phyloP scores from a whole-genome alignment of 345 rosid species.

The Xanthoceras sorbifolium region DNA sequence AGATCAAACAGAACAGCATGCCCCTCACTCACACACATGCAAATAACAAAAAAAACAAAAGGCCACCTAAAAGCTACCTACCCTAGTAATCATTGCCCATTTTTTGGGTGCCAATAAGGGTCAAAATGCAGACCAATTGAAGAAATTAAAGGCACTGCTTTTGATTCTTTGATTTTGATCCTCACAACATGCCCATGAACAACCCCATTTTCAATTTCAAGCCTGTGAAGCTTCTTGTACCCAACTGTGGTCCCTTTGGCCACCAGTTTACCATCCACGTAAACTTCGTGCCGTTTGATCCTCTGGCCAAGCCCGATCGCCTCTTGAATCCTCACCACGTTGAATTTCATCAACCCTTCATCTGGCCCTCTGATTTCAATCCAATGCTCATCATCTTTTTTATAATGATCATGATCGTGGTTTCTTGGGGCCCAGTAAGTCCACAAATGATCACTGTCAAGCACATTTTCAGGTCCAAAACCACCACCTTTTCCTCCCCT shows the following conservation, averaged over 20 bases:
- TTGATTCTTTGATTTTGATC: conserved; percentile 45
- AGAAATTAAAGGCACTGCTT: conserved; percentile 58
- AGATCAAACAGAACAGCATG: neutral
- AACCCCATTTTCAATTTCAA: conserved; percentile 34
- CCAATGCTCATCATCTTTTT: conserved; percentile 37
- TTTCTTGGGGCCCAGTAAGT: conserved; percentile 68
- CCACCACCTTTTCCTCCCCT: conserved; percentile 53
- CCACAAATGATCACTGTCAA: conserved; percentile 63
- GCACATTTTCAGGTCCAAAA: conserved; percentile 59
- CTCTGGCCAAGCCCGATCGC: conserved; percentile 76
- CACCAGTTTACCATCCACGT: conserved; percentile 52
- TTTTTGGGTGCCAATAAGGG: conserved; percentile 48
- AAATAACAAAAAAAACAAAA: neutral
- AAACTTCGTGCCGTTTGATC: conserved; percentile 49
- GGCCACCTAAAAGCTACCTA: neutral
- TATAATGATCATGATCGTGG: conserved; percentile 22
- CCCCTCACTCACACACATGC: neutral
- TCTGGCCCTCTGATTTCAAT: conserved; percentile 37
- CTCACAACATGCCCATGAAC: conserved; percentile 43
- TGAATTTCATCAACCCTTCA: conserved; percentile 48
- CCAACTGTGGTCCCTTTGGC: conserved; percentile 66
- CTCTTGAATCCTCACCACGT: conserved; percentile 69
- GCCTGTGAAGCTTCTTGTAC: conserved; percentile 61
- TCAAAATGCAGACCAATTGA: conserved; percentile 69
- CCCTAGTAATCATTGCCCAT: neutral